Percentiles rank a stretch among this genome's conserved stretches.
Conservation (phyloP, 352 stramenopile genomes). For the Globisporangium spinosum region DNA sequence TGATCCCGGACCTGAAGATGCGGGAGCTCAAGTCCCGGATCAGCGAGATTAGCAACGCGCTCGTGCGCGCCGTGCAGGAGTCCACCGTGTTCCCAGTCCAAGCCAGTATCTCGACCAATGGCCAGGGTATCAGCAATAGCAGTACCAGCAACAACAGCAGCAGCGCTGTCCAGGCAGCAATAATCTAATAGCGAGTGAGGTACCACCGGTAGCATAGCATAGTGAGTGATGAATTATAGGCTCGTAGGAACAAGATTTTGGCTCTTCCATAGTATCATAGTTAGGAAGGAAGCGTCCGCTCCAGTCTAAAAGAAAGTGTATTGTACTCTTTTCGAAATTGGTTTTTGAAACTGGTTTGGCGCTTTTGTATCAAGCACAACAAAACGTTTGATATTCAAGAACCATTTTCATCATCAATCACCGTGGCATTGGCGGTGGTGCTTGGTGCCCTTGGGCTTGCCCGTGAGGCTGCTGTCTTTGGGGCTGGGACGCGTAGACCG, state of each 20-base stretch:
- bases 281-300: too few relatives aligned
- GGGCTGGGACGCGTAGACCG: conserved; percentile 2
- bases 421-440: not conserved
- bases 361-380: not conserved
- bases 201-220: not conserved
- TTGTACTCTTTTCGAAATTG: not conserved
- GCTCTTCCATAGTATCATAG: conserved; percentile 1
- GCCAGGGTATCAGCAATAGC: not conserved
- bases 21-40: conserved; percentile 18
- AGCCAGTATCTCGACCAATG: not conserved
- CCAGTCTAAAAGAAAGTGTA: too few relatives aligned
- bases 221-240: not conserved
- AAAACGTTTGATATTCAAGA: conserved; percentile 2
- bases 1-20: conserved; percentile 11
- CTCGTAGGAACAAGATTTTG: not conserved
- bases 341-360: not conserved
- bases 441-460: not conserved
- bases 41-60: conserved; percentile 9
- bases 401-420: not conserved
- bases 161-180: not conserved
- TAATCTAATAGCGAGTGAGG: conserved; percentile 3
- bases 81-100: not conserved
- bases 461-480: not conserved
- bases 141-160: not conserved
- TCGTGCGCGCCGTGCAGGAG: conserved; percentile 12